Conservation (phyloP, 768 basidiomycete genomes). For the Auricularia heimuer region DNA sequence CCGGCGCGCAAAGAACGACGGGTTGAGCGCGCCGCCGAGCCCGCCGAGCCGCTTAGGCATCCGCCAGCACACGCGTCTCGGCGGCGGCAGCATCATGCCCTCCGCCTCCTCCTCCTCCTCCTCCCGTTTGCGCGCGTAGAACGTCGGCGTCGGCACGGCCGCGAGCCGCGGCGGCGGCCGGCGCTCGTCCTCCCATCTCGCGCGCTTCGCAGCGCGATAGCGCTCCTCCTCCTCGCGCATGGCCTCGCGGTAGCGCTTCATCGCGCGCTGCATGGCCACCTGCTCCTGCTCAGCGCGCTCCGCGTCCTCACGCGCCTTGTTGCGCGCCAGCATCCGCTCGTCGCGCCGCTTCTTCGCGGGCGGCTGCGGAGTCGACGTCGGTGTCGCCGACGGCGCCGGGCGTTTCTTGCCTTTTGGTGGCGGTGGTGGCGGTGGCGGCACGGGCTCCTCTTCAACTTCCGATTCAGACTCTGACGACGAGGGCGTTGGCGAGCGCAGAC, state of each 20-base stretch:
- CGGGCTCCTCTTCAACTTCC: background rate
- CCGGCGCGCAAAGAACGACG: background rate
- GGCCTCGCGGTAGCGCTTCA: background rate
- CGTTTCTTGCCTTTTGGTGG: background rate
- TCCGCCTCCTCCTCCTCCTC: background rate
- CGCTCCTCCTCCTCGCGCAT: background rate
- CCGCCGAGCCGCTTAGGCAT: background rate
- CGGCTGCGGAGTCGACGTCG: background rate
- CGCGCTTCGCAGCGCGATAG: no score
- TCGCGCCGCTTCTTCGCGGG: background rate
- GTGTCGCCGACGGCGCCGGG: background rate
- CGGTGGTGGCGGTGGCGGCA: background rate
- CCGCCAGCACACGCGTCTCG: background rate
- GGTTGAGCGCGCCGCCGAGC: background rate
- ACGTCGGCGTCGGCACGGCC: no score
- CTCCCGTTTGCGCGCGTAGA: background rate
- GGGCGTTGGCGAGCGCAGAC: background rate
- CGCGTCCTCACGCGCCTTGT: background rate
- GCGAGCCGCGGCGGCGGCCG: no score
- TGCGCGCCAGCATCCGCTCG: background rate
- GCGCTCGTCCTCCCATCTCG: no score
- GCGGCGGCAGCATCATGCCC: background rate
- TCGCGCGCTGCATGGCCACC: background rate
- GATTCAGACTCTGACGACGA: background rate
- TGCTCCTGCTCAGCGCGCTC: background rate